Base-by-base conservation (phyloP, 1,284 basidiomycete species). In the Fistulina hepatica region DNA sequence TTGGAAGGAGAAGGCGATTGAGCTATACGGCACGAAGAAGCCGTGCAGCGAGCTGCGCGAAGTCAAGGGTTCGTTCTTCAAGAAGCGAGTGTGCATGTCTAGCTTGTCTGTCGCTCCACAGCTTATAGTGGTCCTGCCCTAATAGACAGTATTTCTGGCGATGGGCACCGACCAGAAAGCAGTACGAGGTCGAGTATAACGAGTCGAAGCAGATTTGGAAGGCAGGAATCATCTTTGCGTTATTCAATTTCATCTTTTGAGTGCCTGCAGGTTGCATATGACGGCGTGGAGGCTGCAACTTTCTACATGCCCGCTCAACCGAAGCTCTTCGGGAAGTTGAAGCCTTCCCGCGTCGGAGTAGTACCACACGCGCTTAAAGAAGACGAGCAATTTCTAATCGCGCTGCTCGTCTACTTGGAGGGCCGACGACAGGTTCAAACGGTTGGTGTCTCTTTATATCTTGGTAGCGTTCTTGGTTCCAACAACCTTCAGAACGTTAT, bases 381-480 rank as follows among this genome's bases (percentile, higher is more conserved):
- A 31, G 67, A 70, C 42, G 66, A 70, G 41, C 59, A 69, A 3
- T 67, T 70, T 41, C 47, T 69, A 37, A 56, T 69, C 15, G 48
- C 69, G 33, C 52, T 58, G 5, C 57, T 69, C 30, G 59, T 68
- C 25, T 68, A 68, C 42, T 59, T 51, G 15, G 66, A 68, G 45
- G 55, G 54, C 4, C 64, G 57, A 44, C 50, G 66, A n/a, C 65
- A 67, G 47, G 64, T 67, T 41, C 52, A 52, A 30, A 65, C 60
- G 42, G 65, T 66, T 40, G 21, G 60, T 49, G n/a, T n/a, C n/a
- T n/a, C n/a, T n/a, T n/a, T n/a, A n/a, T n/a, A n/a, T n/a, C n/a
- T n/a, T n/a, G n/a, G n/a, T n/a, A n/a, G n/a, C n/a, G n/a, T n/a
- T n/a, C n/a, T n/a, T n/a, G n/a, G n/a, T n/a, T n/a, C n/a, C n/a